Evolutionary conservation across 2,329 filamentous ascomycete genomes (phyloP).

Genomic region (Peltaster fructicola): DNA sequence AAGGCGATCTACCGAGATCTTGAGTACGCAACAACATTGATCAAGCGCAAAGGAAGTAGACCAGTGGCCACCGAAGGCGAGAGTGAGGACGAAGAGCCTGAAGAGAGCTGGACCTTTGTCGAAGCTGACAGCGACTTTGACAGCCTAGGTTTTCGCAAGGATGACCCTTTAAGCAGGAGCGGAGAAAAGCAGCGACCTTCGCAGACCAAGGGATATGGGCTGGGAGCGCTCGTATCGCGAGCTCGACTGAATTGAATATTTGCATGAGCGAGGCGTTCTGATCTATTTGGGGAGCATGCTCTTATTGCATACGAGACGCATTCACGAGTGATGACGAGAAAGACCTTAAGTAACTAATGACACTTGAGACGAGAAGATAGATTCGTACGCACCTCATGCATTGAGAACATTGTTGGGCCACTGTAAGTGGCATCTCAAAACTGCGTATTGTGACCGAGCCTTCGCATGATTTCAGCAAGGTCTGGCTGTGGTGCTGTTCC

Average conservation of each 20-base stretch:
- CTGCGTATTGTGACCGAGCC: no score
- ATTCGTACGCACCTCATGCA: no score
- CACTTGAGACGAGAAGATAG: no score
- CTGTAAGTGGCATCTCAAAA: no score
- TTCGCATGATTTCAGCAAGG: no score
- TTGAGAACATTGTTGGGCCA: no score
- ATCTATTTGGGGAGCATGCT: background rate
- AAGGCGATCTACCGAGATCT: conserved; percentile 88
- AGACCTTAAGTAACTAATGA: no score
- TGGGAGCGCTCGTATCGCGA: background rate
- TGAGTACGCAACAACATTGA: conserved; percentile 74
- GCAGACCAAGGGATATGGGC: conserved; percentile 3
- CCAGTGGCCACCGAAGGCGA: conserved; percentile 10
- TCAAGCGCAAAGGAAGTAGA: conserved; percentile 39
- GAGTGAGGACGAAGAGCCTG: conserved; percentile 10
- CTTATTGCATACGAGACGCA: background rate
- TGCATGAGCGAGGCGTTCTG: background rate
- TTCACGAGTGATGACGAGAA: no score
- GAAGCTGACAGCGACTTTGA: conserved; percentile 39
- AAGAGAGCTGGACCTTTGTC: conserved; percentile 62
- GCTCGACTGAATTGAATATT: background rate
- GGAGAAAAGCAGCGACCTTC: conserved; percentile 2
- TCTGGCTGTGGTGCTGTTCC: no score
- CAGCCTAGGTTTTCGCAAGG: conserved; percentile 2
- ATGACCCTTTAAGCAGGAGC: conserved; percentile 1